Percentiles rank a stretch among this genome's conserved stretches.
phyloP scores from a whole-genome alignment of 345 rosid species.

The Pistacia integerrima region DNA sequence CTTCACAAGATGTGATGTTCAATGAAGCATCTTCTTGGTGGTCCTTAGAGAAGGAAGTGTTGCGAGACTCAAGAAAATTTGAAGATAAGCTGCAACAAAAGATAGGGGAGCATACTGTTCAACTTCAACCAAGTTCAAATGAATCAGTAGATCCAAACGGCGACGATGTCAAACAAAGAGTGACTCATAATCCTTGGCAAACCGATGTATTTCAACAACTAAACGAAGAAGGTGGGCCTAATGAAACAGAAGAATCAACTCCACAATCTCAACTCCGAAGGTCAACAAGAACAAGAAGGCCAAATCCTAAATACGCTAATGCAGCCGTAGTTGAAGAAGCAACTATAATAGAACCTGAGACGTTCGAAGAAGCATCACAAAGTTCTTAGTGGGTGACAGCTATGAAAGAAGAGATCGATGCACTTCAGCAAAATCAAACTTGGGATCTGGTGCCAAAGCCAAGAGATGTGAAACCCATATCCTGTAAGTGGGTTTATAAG shows the following conservation, averaged over 20 bases:
- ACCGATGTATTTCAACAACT: too few species aligned
- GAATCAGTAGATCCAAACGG: neutral
- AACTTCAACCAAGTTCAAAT: neutral
- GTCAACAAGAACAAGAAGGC: too few species aligned
- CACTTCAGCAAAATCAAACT: neutral
- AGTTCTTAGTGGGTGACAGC: too few species aligned
- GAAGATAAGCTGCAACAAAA: neutral
- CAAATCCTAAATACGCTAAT: too few species aligned
- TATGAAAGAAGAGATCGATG: neutral
- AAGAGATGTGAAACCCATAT: neutral
- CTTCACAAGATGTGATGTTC: too few species aligned
- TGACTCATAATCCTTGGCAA: neutral
- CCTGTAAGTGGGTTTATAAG: neutral
- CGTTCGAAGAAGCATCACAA: too few species aligned
- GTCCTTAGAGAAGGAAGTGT: too few species aligned
- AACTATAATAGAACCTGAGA: too few species aligned
- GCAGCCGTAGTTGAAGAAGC: too few species aligned
- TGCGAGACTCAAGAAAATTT: neutral
- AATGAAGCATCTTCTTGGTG: too few species aligned
- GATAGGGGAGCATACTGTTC: neutral
- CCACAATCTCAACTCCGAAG: neutral
- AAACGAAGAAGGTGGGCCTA: neutral
- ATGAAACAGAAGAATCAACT: neutral
- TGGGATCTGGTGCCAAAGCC: slow-evolving; percentile 3
- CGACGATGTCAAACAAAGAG: neutral